phyloP scores from a whole-genome alignment of 805 yeast genomes.

The Yarrowia divulgata region DNA sequence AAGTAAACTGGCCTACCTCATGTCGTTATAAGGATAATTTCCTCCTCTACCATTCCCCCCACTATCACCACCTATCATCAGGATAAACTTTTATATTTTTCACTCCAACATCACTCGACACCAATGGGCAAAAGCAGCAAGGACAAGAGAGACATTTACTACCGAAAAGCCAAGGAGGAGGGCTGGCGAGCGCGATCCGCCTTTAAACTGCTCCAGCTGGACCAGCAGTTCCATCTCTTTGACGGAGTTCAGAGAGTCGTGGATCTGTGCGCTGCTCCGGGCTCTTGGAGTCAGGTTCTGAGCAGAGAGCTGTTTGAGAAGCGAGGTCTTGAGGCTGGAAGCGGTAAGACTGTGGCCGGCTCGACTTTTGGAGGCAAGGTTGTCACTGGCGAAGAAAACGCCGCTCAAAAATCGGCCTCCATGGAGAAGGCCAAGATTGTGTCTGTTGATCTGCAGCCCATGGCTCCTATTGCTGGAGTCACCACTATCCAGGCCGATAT shows the following conservation, averaged over 20 bases:
- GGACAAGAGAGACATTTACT: constrained; percentile 91
- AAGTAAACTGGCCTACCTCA: too few relatives aligned
- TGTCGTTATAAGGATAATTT: too few relatives aligned
- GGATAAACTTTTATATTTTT: constrained; percentile 15
- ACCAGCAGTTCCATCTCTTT: constrained; percentile 87
- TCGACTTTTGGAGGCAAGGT: constrained; percentile 30
- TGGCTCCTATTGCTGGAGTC: constrained; percentile 94
- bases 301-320: constrained; percentile 58
- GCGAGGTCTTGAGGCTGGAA: constrained; percentile 18
- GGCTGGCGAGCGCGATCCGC: constrained; percentile 99
- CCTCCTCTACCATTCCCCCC: too few relatives aligned
- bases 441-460: constrained; percentile 95
- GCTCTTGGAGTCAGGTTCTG: constrained; percentile 97
- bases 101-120: neutral
- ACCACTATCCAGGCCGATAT: constrained; percentile 94
- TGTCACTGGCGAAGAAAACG: neutral
- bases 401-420: constrained; percentile 43
- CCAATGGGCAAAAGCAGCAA: constrained; percentile 92
- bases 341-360: constrained; percentile 18
- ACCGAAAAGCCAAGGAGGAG: constrained; percentile 91
- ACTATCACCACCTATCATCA: neutral
- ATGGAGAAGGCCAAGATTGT: constrained; percentile 67
- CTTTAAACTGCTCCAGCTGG: constrained; percentile 86
- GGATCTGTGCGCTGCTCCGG: constrained; percentile 98
- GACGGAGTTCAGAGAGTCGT: constrained; percentile 81